Evolutionary conservation across 768 basidiomycete species (phyloP).

Genomic region (Collybia sordida): DNA sequence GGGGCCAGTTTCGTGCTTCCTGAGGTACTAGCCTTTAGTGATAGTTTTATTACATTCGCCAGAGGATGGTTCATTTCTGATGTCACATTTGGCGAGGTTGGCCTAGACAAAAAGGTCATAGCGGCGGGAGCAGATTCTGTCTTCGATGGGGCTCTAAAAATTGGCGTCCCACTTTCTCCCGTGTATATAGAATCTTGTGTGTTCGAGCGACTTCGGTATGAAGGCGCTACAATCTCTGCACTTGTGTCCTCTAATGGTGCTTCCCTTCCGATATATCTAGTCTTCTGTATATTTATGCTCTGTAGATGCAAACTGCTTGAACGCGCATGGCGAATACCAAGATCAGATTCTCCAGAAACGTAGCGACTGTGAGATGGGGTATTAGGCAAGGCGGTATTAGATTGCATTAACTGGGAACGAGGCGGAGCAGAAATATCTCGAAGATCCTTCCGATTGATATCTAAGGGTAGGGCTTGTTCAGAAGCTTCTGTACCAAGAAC

Average conservation of each 20-base stretch:
- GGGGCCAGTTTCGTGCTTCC: too few relatives aligned
- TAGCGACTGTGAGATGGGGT: background rate
- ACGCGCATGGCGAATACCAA: slow-evolving; percentile 10
- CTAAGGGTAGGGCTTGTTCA: slow-evolving; percentile 7
- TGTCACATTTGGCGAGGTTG: too few relatives aligned
- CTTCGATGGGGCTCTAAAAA: slow-evolving; percentile 7
- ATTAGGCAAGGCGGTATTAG: background rate
- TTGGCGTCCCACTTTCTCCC: background rate
- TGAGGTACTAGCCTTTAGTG: too few relatives aligned
- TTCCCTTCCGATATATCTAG: too few relatives aligned
- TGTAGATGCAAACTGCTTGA: slow-evolving; percentile 6
- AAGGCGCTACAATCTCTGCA: background rate
- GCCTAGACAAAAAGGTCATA: background rate
- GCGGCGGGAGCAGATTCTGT: slow-evolving; percentile 11
- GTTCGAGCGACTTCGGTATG: background rate
- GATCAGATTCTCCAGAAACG: slow-evolving; percentile 6
- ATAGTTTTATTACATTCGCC: too few relatives aligned
- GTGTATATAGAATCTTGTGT: background rate
- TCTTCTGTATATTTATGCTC: too few relatives aligned
- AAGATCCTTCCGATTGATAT: background rate
- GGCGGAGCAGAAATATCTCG: too few relatives aligned
- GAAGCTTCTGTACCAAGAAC: slow-evolving; percentile 25
- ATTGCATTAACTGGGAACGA: too few relatives aligned
- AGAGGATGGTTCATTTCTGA: too few relatives aligned
- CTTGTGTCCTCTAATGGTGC: too few relatives aligned